Evolutionary conservation across 169 alveolate species (phyloP).

Genomic region (Babesia caballi): DNA sequence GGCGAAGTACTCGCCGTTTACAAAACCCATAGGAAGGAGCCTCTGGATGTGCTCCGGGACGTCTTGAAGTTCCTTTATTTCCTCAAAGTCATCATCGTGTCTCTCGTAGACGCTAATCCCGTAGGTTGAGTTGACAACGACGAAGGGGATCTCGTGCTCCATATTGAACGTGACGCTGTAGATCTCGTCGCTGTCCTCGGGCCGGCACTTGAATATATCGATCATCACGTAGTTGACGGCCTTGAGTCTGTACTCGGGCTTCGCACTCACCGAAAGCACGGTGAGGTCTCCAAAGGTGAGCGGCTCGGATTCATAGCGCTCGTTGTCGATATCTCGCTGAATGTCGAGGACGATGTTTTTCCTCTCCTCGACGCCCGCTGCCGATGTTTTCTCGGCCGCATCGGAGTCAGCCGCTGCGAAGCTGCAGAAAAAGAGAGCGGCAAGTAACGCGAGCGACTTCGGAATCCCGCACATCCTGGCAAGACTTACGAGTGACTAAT

Average conservation of each 20-base stretch:
- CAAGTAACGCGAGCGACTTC: too few relatives aligned
- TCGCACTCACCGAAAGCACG: background rate
- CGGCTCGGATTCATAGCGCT: background rate
- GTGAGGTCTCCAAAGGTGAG: background rate
- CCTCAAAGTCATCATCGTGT: background rate
- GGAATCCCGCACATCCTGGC: too few relatives aligned
- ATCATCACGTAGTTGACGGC: background rate
- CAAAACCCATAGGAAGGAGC: background rate
- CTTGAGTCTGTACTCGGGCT: background rate
- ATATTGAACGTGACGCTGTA: background rate
- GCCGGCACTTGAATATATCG: background rate
- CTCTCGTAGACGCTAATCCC: slow-evolving; percentile 10
- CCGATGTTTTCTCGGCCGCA: too few relatives aligned
- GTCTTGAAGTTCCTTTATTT: background rate
- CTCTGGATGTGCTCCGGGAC: background rate
- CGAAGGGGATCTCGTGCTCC: background rate
- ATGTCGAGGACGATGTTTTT: background rate
- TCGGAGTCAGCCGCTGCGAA: too few relatives aligned
- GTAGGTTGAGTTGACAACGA: background rate
- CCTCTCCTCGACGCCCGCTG: too few relatives aligned
- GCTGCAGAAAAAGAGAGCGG: too few relatives aligned
- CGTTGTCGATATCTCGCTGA: background rate
- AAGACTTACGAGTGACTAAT: too few relatives aligned
- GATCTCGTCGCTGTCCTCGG: background rate
- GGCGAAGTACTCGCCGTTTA: background rate